Percentiles rank a stretch among this genome's conserved stretches.
Evolutionary conservation across 768 basidiomycete species (phyloP).

Genomic region (Leccinum obscurum): DNA sequence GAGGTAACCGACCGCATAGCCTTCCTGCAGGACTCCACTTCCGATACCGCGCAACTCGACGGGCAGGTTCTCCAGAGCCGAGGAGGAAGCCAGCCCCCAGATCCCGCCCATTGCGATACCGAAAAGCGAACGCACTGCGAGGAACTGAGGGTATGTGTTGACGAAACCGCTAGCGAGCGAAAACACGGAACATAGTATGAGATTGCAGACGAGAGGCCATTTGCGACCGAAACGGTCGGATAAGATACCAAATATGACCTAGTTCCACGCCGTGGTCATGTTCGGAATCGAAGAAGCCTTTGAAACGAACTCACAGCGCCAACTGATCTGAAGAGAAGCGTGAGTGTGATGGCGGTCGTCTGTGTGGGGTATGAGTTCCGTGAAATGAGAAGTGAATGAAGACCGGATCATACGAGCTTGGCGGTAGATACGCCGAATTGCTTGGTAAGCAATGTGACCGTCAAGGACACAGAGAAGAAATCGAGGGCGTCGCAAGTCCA

Average conservation of each 20-base stretch:
- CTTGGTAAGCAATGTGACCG: slow-evolving; percentile 42
- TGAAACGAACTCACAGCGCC: slow-evolving; percentile 51
- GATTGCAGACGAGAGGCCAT: slow-evolving; percentile 85
- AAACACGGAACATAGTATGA: slow-evolving; percentile 67
- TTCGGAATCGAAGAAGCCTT: not conserved
- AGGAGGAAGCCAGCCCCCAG: slow-evolving; percentile 83
- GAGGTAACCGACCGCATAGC: slow-evolving; percentile 86
- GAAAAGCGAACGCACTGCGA: slow-evolving; percentile 80
- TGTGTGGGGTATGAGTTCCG: slow-evolving; percentile 14
- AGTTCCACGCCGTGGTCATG: not conserved
- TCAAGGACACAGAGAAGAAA: slow-evolving; percentile 77
- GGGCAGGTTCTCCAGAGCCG: slow-evolving; percentile 87
- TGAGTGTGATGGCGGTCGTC: slow-evolving; percentile 87
- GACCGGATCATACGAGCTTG: slow-evolving; percentile 41
- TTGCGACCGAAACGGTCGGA: slow-evolving; percentile 91
- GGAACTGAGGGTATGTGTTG: slow-evolving; percentile 73
- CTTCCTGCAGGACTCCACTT: slow-evolving; percentile 84
- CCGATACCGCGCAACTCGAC: slow-evolving; percentile 83
- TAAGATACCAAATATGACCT: slow-evolving; percentile 76
- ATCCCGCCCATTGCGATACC: slow-evolving; percentile 89
- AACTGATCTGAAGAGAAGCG: slow-evolving; percentile 84
- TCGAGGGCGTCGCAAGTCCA: slow-evolving; percentile 90
- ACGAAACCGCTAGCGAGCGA: slow-evolving; percentile 83
- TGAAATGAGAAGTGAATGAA: not conserved
- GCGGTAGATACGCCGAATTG: slow-evolving; percentile 48